A percentile compares a stretch with the other conserved stretches of the same genome.
phyloP scores from a whole-genome alignment of 148 eudicot genomes.

The Diospyros lotus region DNA sequence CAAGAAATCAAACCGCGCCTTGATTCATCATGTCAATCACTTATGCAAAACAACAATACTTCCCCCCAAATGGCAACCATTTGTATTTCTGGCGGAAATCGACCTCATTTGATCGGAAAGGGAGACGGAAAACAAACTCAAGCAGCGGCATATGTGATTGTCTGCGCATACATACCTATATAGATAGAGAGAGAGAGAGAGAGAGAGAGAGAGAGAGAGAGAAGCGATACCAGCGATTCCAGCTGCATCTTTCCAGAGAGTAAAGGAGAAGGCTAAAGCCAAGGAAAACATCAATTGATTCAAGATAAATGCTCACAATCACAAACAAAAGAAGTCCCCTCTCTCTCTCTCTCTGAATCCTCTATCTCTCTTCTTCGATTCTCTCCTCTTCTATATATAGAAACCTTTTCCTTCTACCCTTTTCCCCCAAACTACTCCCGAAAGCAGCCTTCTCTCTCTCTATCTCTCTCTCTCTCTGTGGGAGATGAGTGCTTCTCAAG shows the following conservation, averaged over 20 bases:
- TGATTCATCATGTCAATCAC: no score
- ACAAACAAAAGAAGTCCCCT: background rate
- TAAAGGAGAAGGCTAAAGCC: constrained; percentile 15
- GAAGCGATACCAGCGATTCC: constrained; percentile 58
- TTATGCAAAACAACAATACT: no score
- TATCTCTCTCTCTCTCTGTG: no score
- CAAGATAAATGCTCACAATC: background rate
- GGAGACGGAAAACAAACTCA: background rate
- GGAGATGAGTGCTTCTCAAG: no score
- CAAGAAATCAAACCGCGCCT: no score
- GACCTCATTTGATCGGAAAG: no score
- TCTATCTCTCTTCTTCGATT: background rate
- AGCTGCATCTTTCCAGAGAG: constrained; percentile 51
- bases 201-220: background rate
- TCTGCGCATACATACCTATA: background rate
- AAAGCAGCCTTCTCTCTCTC: no score
- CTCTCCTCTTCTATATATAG: no score
- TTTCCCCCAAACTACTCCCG: no score
- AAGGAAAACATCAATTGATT: constrained; percentile 21
- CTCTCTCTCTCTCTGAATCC: background rate
- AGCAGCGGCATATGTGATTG: background rate
- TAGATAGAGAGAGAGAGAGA: background rate
- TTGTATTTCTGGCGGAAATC: no score
- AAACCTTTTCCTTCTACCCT: no score
- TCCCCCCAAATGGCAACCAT: no score